Evolutionary conservation across 192 early-diverging fungal species (phyloP).

Genomic region (Backusella morwellensis): DNA sequence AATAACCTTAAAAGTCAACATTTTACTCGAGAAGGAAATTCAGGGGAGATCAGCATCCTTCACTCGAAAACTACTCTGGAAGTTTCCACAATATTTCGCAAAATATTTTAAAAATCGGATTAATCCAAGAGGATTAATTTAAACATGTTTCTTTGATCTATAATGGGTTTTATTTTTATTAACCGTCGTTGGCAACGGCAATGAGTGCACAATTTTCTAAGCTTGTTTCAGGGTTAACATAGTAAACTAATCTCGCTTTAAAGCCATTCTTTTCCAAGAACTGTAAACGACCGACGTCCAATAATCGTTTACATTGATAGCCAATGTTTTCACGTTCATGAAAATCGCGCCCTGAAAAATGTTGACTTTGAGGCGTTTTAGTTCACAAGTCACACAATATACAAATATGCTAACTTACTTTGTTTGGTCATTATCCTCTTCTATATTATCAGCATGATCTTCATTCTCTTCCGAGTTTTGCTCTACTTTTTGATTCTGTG

Average conservation of each 20-base stretch:
- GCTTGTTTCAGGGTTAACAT: constrained; percentile 57
- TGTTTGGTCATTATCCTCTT: constrained; percentile 41
- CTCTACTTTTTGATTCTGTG: constrained; percentile 33
- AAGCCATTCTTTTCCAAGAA: constrained; percentile 60
- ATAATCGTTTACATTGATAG: constrained; percentile 69
- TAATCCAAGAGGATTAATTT: neutral
- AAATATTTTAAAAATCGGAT: too few species aligned
- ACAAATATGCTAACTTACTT: constrained; percentile 7
- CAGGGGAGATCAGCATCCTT: neutral
- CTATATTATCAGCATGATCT: constrained; percentile 30
- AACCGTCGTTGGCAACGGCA: constrained; percentile 34
- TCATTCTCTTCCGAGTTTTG: constrained; percentile 28
- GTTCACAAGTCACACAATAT: neutral
- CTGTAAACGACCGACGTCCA: constrained; percentile 69
- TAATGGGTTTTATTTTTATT: neutral
- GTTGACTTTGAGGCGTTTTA: constrained; percentile 34
- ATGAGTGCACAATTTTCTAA: constrained; percentile 78
- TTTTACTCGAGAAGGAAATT: neutral
- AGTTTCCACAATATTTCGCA: too few species aligned
- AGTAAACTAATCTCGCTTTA: constrained; percentile 71
- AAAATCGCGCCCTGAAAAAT: constrained; percentile 71
- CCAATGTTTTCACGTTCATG: constrained; percentile 64
- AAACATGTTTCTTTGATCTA: neutral
- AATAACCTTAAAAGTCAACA: neutral
- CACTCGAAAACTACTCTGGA: neutral